Evolutionary conservation across 768 basidiomycete species (phyloP), one percentile per base, ranked within the genome.

Genomic region (Stropharia rugosoannulata): DNA sequence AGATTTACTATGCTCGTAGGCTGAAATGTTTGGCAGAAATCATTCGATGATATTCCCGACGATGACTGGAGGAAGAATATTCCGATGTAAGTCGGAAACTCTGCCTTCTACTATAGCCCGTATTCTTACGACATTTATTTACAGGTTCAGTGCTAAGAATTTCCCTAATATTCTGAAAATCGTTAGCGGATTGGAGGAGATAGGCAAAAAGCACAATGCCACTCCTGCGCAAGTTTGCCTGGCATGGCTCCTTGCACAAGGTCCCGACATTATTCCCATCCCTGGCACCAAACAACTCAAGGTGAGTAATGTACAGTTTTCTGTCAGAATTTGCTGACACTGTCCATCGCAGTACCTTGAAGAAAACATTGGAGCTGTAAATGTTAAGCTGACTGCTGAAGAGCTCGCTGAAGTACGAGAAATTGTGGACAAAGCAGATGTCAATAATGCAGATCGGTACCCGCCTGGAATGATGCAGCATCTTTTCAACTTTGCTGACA

Each of bases 191-290:
- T 61, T 81, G 18, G 65, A 70, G 48, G 59, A 59, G 12, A 67
- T 80, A 27, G 78, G 74, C 10, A 62, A 62, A 41, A 75, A 71
- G 48, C 68, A 79, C 55, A 59, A 69, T 38, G 77, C 73, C 2
- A 78, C 80, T 7, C 63, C 75, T 2, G 75, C 77, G 3, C 81
- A 83, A 62, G 67, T 80, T 29, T 61, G 74, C 1, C 71, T 84
- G n/a, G 80, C 79, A 1, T 82, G 77, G 79, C 57, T 81, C 3
- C 73, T 82, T 15, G 74, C 74, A 0, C 77, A 81, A 64, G 78
- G 79, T 2, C 61, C 71, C 12, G 74, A 80, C 49, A 59, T 82
- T 51, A 74, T 81, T 57, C 72, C 79, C 4, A 79, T 82, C 58
- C 79, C 80, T 1, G 80, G 78, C 2, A 79, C 79, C 3, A 76